Conservation (phyloP, 2,329 filamentous ascomycete genomes). For the Fusarium kyushuense region DNA sequence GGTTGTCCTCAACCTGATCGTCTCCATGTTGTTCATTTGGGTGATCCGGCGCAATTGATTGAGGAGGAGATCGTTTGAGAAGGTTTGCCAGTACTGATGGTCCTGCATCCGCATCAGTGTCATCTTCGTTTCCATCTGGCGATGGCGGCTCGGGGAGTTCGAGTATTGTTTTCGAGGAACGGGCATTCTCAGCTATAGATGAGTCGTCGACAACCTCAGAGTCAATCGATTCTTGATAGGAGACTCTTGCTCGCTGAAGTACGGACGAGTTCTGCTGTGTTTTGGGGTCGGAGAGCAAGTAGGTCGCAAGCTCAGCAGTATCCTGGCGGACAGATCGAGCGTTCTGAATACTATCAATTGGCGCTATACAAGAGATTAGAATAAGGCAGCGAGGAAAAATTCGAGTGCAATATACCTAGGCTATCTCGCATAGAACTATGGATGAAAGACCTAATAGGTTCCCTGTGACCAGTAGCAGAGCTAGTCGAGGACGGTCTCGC, state of each 20-base stretch:
- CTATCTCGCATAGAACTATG: slow-evolving; percentile 72
- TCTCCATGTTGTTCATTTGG: slow-evolving; percentile 27
- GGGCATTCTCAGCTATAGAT: slow-evolving; percentile 42
- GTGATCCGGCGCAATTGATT: slow-evolving; percentile 47
- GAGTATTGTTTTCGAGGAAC: slow-evolving; percentile 64
- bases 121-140: slow-evolving; percentile 39
- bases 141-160: slow-evolving; percentile 68
- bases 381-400: background rate
- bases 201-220: slow-evolving; percentile 42
- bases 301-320: slow-evolving; percentile 86
- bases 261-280: slow-evolving; percentile 60
- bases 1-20: slow-evolving; percentile 20
- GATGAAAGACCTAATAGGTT: slow-evolving; percentile 78
- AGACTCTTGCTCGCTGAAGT: slow-evolving; percentile 54
- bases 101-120: slow-evolving; percentile 43
- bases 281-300: slow-evolving; percentile 76
- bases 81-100: slow-evolving; percentile 63
- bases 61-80: slow-evolving; percentile 62
- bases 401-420: slow-evolving; percentile 60
- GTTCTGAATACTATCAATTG: slow-evolving; percentile 77
- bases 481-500: slow-evolving; percentile 57
- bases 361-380: slow-evolving; percentile 52
- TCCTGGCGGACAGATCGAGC: slow-evolving; percentile 85
- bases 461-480: slow-evolving; percentile 61
- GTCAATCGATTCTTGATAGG: slow-evolving; percentile 47